Conservation (phyloP, 257 asterid species). For the Lycium ferocissimum region DNA sequence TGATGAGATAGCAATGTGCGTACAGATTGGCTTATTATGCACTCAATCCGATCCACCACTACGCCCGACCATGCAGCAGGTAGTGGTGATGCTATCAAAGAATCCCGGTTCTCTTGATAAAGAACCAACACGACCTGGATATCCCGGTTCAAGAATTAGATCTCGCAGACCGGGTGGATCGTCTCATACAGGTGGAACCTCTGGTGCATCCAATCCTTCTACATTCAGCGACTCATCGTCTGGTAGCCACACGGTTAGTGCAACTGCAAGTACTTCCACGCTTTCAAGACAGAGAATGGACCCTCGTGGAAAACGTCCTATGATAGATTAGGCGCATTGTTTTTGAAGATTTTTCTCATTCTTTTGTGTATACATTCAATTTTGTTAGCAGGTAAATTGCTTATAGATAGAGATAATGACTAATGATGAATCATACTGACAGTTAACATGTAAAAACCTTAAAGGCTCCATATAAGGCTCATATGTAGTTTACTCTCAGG, state of each 20-base stretch:
- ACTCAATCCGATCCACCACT: slow-evolving; percentile 73
- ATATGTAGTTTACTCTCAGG: not conserved
- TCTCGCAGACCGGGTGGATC: slow-evolving; percentile 41
- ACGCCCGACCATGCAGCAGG: slow-evolving; percentile 85
- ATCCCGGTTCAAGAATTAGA: slow-evolving; percentile 63
- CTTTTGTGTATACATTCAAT: slow-evolving; percentile 18
- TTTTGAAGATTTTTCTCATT: slow-evolving; percentile 27
- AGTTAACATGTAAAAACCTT: not conserved
- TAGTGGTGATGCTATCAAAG: slow-evolving; percentile 68
- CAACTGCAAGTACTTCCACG: slow-evolving; percentile 49
- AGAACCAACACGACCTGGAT: slow-evolving; percentile 83
- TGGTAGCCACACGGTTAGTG: slow-evolving; percentile 48
- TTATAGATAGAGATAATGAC: not conserved
- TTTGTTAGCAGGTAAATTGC: slow-evolving; percentile 4
- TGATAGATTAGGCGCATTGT: slow-evolving; percentile 44
- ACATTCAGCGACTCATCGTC: slow-evolving; percentile 52
- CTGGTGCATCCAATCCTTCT: slow-evolving; percentile 52
- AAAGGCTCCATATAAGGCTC: no score
- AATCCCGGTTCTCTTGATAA: slow-evolving; percentile 66
- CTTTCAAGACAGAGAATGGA: slow-evolving; percentile 41
- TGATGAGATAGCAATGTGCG: slow-evolving; percentile 56
- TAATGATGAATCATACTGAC: not conserved
- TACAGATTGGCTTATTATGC: slow-evolving; percentile 78
- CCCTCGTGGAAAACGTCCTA: slow-evolving; percentile 62
- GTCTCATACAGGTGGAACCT: slow-evolving; percentile 52